phyloP scores from a whole-genome alignment of 805 yeast species.

The Yamadazyma nakazawae region DNA sequence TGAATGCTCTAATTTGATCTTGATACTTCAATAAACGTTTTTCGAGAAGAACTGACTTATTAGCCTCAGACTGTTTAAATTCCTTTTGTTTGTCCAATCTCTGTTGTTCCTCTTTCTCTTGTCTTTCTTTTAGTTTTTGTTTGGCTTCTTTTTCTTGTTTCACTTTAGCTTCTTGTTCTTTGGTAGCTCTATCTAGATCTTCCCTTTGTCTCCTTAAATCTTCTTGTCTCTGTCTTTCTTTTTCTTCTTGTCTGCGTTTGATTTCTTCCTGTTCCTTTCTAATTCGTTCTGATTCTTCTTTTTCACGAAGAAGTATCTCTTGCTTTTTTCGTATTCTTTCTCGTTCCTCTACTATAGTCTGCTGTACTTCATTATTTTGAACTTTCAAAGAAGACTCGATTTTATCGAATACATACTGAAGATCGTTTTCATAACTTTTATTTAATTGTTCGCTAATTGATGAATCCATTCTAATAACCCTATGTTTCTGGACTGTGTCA shows the following conservation, averaged over 20 bases:
- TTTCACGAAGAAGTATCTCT: slow-evolving; percentile 15
- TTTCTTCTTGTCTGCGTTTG: slow-evolving; percentile 17
- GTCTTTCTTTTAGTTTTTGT: slow-evolving; percentile 19
- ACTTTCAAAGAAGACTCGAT: slow-evolving; percentile 9
- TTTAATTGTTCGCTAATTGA: neutral
- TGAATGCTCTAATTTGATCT: slow-evolving; percentile 54
- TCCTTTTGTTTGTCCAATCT: slow-evolving; percentile 15
- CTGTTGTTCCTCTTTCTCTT: slow-evolving; percentile 15
- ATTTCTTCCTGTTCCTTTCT: slow-evolving; percentile 21
- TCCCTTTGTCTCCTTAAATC: slow-evolving; percentile 17
- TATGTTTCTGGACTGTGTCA: neutral
- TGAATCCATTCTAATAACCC: neutral
- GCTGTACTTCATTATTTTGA: slow-evolving; percentile 18
- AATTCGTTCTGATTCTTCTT: slow-evolving; percentile 10
- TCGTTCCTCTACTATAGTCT: slow-evolving; percentile 16
- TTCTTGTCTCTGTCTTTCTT: slow-evolving; percentile 15
- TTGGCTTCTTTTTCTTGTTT: slow-evolving; percentile 15
- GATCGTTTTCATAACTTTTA: neutral
- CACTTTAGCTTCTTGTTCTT: slow-evolving; percentile 7
- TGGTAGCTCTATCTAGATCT: slow-evolving; percentile 8
- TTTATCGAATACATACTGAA: slow-evolving; percentile 6
- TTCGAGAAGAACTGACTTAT: slow-evolving; percentile 41
- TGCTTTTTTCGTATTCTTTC: slow-evolving; percentile 22
- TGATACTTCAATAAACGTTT: slow-evolving; percentile 46
- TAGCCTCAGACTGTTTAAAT: slow-evolving; percentile 16